These are phyloP conservation scores for Aspergillus carbonarius DNA, from an alignment of 2,329 filamentous ascomycete species.

Conservation along the genomic window DNA sequence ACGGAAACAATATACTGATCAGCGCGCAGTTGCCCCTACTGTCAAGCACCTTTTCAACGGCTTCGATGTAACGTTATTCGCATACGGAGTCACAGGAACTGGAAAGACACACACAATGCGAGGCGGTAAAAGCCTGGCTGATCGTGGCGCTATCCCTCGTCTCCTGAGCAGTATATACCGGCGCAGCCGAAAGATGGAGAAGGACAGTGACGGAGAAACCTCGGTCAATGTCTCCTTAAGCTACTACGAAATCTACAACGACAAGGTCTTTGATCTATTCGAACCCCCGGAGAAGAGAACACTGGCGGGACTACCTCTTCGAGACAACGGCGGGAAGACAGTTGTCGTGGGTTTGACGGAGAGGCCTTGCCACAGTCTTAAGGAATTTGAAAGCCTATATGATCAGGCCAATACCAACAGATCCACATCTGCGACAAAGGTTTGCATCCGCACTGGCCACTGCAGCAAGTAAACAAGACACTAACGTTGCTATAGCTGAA, in stretches of 20 bases:
- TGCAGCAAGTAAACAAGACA: slow-evolving; percentile 2
- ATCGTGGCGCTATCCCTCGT: slow-evolving; percentile 83
- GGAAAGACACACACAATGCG: slow-evolving; percentile 97
- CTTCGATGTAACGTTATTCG: slow-evolving; percentile 84
- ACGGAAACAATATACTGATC: slow-evolving; percentile 18
- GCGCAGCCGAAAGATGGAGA: slow-evolving; percentile 77
- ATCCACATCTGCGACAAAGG: slow-evolving; percentile 83
- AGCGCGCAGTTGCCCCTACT: slow-evolving; percentile 72
- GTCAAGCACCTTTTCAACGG: slow-evolving; percentile 86
- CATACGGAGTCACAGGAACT: slow-evolving; percentile 89
- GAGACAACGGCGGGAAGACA: slow-evolving; percentile 84
- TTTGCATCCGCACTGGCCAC: slow-evolving; percentile 20
- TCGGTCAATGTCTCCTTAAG: slow-evolving; percentile 73
- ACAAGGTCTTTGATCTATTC: slow-evolving; percentile 89
- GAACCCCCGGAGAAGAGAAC: slow-evolving; percentile 85
- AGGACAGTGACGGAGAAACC: slow-evolving; percentile 70
- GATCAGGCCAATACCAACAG: slow-evolving; percentile 90
- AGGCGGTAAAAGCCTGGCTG: slow-evolving; percentile 79
- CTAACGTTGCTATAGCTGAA: slow-evolving; percentile 59
- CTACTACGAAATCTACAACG: slow-evolving; percentile 97
- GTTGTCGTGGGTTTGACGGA: slow-evolving; percentile 84
- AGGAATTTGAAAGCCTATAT: slow-evolving; percentile 86
- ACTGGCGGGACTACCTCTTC: slow-evolving; percentile 72
- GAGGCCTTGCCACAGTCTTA: slow-evolving; percentile 75
- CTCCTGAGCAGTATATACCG: slow-evolving; percentile 83